Evolutionary conservation across 257 asterid genomes (phyloP).

Genomic region (Penstemon eatonii): DNA sequence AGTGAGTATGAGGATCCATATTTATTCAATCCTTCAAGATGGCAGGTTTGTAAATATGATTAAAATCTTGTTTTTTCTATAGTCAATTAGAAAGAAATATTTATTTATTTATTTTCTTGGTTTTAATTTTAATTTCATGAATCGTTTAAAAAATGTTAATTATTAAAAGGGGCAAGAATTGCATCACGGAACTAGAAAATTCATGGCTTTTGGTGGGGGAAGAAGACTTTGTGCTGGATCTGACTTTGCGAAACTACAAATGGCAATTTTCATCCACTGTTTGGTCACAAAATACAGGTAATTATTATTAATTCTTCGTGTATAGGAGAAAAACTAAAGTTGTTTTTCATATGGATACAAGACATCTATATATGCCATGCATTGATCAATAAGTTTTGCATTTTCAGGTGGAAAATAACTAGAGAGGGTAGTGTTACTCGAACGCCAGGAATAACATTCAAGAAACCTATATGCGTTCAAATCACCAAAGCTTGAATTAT

Average conservation of each 20-base stretch:
- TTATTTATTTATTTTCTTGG: not conserved
- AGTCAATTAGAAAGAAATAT: too few species aligned
- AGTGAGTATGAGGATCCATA: slow-evolving; percentile 46
- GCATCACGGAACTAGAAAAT: slow-evolving; percentile 30
- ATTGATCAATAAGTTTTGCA: too few species aligned
- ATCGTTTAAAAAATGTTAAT: not conserved
- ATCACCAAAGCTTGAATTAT: too few species aligned
- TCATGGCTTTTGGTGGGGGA: slow-evolving; percentile 65
- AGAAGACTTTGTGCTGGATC: slow-evolving; percentile 63
- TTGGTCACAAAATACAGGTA: slow-evolving; percentile 51
- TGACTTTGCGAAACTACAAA: slow-evolving; percentile 57
- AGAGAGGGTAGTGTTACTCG: too few species aligned
- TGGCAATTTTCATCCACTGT: slow-evolving; percentile 54
- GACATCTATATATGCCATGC: too few species aligned
- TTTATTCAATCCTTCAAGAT: slow-evolving; percentile 58
- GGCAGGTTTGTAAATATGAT: slow-evolving; percentile 42
- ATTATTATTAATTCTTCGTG: too few species aligned
- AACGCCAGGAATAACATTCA: too few species aligned
- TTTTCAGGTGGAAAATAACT: too few species aligned
- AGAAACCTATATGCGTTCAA: too few species aligned
- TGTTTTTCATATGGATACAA: too few species aligned
- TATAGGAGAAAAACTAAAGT: too few species aligned
- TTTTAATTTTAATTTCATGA: not conserved
- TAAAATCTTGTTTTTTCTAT: not conserved
- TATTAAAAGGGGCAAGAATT: slow-evolving; percentile 42